Percentiles rank a stretch among this genome's conserved stretches.
These are phyloP conservation scores for Cephaloascus fragrans DNA, from an alignment of 805 yeast genomes.

Conservation along the genomic window DNA sequence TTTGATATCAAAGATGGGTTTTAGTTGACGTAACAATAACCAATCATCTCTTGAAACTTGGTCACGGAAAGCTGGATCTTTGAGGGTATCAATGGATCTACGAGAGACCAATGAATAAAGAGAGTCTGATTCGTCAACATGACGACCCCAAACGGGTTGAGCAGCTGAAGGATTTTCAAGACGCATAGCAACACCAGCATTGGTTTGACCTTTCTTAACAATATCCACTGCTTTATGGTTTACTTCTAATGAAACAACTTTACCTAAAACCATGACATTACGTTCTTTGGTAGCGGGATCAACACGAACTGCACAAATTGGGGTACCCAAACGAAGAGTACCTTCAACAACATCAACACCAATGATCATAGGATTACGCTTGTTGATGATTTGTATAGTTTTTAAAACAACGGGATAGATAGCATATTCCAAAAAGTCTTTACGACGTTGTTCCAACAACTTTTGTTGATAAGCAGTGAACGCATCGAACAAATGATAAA, in stretches of 20 bases:
- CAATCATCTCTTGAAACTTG: constrained; percentile 93
- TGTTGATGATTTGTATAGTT: constrained; percentile 93
- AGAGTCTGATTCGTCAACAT: constrained; percentile 86
- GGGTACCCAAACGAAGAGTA: constrained; percentile 81
- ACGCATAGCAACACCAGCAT: constrained; percentile 98
- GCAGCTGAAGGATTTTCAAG: constrained; percentile 85
- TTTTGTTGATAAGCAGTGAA: constrained; percentile 88
- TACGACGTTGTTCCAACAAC: constrained; percentile 82
- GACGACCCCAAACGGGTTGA: constrained; percentile 99
- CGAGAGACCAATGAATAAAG: constrained; percentile 86
- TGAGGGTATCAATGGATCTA: constrained; percentile 90
- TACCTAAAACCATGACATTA: constrained; percentile 69
- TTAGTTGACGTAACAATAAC: constrained; percentile 82
- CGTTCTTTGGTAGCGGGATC: constrained; percentile 80
- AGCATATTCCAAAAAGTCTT: constrained; percentile 80
- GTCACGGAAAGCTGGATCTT: constrained; percentile 96
- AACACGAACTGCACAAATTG: constrained; percentile 84
- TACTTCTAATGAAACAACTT: constrained; percentile 87
- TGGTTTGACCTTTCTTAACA: constrained; percentile 90
- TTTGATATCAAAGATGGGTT: constrained; percentile 79
- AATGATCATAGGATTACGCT: constrained; percentile 97
- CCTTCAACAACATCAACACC: constrained; percentile 98
- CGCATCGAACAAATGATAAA: constrained; percentile 92
- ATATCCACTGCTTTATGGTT: constrained; percentile 76
- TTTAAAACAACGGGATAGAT: constrained; percentile 92